Percentiles rank a stretch among this genome's conserved stretches.
These are phyloP conservation scores for Penicillium paxilli DNA, from an alignment of 495 filamentous ascomycete species.

Conservation along the genomic window DNA sequence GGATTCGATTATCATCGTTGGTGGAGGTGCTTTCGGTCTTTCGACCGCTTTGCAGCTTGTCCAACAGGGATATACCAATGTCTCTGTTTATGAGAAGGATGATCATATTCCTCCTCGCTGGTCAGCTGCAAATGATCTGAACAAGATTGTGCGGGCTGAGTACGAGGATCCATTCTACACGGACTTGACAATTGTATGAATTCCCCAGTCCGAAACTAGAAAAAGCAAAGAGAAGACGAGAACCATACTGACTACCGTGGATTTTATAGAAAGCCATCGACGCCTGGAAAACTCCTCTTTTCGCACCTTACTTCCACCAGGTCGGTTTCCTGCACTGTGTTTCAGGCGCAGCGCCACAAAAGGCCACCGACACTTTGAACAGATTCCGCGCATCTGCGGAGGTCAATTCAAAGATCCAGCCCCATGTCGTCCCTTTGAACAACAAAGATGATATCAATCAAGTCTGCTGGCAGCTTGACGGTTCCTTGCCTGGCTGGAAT, in stretches of 20 bases:
- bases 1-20: constrained; percentile 32
- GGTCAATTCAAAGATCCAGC: constrained; percentile 31
- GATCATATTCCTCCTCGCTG: constrained; percentile 21
- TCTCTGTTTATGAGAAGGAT: constrained; percentile 36
- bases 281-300: constrained; percentile 52
- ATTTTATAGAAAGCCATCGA: constrained; percentile 44
- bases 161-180: constrained; percentile 58
- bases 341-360: constrained; percentile 44
- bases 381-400: constrained; percentile 45
- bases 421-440: constrained; percentile 36
- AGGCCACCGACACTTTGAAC: constrained; percentile 45
- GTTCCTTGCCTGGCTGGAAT: constrained; percentile 49
- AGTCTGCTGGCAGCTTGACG: constrained; percentile 44
- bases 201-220: no score
- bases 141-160: constrained; percentile 57
- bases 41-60: constrained; percentile 51
- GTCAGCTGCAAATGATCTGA: constrained; percentile 53
- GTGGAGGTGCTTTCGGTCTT: constrained; percentile 51
- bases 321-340: constrained; percentile 54
- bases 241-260: background rate
- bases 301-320: constrained; percentile 54
- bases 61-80: constrained; percentile 43
- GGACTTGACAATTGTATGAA: constrained; percentile 35
- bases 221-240: no score
- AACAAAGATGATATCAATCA: constrained; percentile 35